These are phyloP conservation scores for Mycena olivaceomarginata DNA, from an alignment of 768 basidiomycete species.

Conservation along the genomic window DNA sequence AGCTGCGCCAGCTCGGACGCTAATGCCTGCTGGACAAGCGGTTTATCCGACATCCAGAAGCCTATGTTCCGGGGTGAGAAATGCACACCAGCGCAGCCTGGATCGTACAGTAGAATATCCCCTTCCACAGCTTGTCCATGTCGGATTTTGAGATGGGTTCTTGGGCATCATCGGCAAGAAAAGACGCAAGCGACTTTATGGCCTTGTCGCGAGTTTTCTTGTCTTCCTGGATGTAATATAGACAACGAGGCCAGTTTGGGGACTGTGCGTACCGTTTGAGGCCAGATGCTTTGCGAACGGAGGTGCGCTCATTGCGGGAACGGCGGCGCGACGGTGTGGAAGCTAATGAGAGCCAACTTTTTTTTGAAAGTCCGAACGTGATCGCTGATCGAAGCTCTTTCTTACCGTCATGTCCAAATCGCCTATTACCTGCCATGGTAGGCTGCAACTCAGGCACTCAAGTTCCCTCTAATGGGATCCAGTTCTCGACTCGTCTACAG, in stretches of 20 bases:
- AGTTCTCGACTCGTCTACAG: constrained; percentile 93
- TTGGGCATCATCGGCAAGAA: constrained; percentile 82
- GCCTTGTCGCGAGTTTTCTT: constrained; percentile 96
- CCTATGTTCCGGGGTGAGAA: constrained; percentile 67
- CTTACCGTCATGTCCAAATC: constrained; percentile 71
- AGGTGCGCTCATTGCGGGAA: constrained; percentile 67
- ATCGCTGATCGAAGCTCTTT: neutral
- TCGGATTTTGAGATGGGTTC: constrained; percentile 82
- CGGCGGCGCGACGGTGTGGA: too few relatives aligned
- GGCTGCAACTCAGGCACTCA: constrained; percentile 36
- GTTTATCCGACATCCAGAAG: constrained; percentile 99
- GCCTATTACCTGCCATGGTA: constrained; percentile 95
- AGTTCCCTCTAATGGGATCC: neutral
- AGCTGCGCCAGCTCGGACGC: constrained; percentile 91
- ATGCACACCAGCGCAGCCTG: neutral
- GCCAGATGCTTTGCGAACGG: constrained; percentile 95
- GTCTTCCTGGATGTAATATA: constrained; percentile 68
- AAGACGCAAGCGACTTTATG: constrained; percentile 83
- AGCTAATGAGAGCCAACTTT: constrained; percentile 38
- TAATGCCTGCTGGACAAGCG: constrained; percentile 94
- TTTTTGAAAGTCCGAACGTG: constrained; percentile 53
- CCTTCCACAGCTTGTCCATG: constrained; percentile 97
- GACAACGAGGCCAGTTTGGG: constrained; percentile 27
- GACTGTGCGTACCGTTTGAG: constrained; percentile 81
- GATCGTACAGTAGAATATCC: constrained; percentile 93